These are phyloP conservation scores for Arxiozyma slooffiae DNA, from an alignment of 1,139 yeast species.

Conservation along the genomic window DNA sequence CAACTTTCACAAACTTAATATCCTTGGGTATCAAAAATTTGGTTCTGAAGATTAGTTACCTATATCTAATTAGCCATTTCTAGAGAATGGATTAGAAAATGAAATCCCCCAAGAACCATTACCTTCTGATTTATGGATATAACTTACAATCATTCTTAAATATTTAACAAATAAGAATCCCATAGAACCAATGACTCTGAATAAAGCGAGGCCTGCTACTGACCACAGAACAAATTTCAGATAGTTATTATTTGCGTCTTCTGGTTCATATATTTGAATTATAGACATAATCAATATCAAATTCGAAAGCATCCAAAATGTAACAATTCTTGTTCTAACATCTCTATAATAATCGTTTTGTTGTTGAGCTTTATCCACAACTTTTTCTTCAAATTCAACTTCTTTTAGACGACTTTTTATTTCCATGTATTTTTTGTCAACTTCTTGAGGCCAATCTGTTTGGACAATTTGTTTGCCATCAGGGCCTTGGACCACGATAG, in stretches of 20 bases:
- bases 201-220: slow-evolving; percentile 69
- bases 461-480: slow-evolving; percentile 56
- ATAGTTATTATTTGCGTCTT: slow-evolving; percentile 60
- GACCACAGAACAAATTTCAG: slow-evolving; percentile 81
- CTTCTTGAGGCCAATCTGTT: slow-evolving; percentile 83
- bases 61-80: neutral
- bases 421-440: slow-evolving; percentile 47
- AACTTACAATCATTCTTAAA: slow-evolving; percentile 32
- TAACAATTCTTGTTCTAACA: slow-evolving; percentile 87
- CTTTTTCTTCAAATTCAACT: slow-evolving; percentile 35
- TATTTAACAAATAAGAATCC: slow-evolving; percentile 48
- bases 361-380: slow-evolving; percentile 33
- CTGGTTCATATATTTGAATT: slow-evolving; percentile 67
- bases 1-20: neutral
- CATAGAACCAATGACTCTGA: slow-evolving; percentile 71
- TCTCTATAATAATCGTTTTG: slow-evolving; percentile 91
- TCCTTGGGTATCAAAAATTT: neutral
- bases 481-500: slow-evolving; percentile 45
- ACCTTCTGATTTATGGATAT: slow-evolving; percentile 31
- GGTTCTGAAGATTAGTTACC: neutral
- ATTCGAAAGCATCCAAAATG: slow-evolving; percentile 79
- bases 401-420: slow-evolving; percentile 74
- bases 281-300: slow-evolving; percentile 74
- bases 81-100: slow-evolving; percentile 7
- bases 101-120: slow-evolving; percentile 7